Base-by-base conservation (phyloP, 2,329 filamentous ascomycete species). In the Ascochyta lentis region DNA sequence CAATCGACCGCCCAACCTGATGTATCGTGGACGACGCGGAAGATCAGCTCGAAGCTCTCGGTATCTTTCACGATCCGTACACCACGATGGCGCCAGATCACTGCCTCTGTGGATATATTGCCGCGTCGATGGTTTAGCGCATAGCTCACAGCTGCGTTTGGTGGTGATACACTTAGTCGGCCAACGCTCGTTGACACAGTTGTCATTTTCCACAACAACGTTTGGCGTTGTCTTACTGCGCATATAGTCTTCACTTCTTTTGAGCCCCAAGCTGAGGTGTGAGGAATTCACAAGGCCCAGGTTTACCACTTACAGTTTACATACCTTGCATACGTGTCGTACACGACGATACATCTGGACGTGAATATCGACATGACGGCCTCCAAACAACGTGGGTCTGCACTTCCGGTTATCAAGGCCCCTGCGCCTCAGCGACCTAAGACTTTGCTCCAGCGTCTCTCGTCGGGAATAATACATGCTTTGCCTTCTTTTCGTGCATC, bases 381-480 rank as follows among this genome's bases (percentile, higher is more conserved):
- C 6, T 26, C 41, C 27, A 24, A 41, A 27, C 12, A 49, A 12
- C 4, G 16, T 10, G 29, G 24, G 26, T 22, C 12, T 35, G 6
- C 38, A 6, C 8, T 19, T 12, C 26, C 37, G n/a, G 1, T 49
- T 29, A 31, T 42, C 8, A 42, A 27, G n/a, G 47, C 57, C 16
- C 41, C 34, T 37, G 22, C 8, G 2, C 48, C 51, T 16, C 56
- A 60, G 8, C 59, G 57, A 29, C 51, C 64, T 13, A 56, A 52
- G 23, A 54, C 47, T 4, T 23, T 69, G 2, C 31, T 64, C 8
- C 61, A 63, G 27, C 62, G 56, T 16, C 35, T 67, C 10, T 68
- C 66, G 2, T 61, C 61, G 2, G 37, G 57, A 4, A 34, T 68
- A 1, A 39, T 47, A 35, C 56, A 48, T 13, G 42, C 61, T 5